Evolutionary conservation across 108 stramenopile genomes (phyloP).

Genomic region (Cyclostephanos tholiformis): DNA sequence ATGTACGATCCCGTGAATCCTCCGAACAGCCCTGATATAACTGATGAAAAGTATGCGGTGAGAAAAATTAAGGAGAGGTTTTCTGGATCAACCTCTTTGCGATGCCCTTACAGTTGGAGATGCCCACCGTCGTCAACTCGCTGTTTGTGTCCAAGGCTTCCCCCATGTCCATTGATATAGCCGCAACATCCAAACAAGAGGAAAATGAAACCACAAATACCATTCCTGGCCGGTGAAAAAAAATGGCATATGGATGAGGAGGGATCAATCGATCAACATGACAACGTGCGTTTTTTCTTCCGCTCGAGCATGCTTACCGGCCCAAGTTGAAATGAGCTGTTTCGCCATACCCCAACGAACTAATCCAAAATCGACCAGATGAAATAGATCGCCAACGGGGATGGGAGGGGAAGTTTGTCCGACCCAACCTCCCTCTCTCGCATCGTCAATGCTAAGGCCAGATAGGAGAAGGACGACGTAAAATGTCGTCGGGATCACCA

Average conservation of each 20-base stretch:
- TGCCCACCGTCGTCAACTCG: slow-evolving; percentile 91
- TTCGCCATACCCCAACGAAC: slow-evolving; percentile 77
- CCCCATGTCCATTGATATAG: slow-evolving; percentile 89
- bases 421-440: slow-evolving; percentile 83
- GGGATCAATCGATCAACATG: not conserved
- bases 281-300: not conserved
- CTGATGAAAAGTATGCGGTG: slow-evolving; percentile 22
- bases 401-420: slow-evolving; percentile 72
- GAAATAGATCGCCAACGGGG: slow-evolving; percentile 66
- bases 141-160: slow-evolving; percentile 90
- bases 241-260: not conserved
- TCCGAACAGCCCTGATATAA: slow-evolving; percentile 77
- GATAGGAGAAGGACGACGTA: slow-evolving; percentile 61
- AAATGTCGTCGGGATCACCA: slow-evolving; percentile 82
- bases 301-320: slow-evolving; percentile 37
- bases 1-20: slow-evolving; percentile 97
- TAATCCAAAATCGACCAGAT: slow-evolving; percentile 66
- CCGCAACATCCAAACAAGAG: slow-evolving; percentile 95
- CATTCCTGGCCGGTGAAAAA: slow-evolving; percentile 60
- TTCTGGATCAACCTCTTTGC: not conserved
- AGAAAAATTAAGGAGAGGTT: not conserved
- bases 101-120: slow-evolving; percentile 78
- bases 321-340: slow-evolving; percentile 79
- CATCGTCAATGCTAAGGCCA: slow-evolving; percentile 63
- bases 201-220: slow-evolving; percentile 98